Evolutionary conservation across 495 filamentous ascomycete species (phyloP).

Genomic region (Talaromyces proteolyticus): DNA sequence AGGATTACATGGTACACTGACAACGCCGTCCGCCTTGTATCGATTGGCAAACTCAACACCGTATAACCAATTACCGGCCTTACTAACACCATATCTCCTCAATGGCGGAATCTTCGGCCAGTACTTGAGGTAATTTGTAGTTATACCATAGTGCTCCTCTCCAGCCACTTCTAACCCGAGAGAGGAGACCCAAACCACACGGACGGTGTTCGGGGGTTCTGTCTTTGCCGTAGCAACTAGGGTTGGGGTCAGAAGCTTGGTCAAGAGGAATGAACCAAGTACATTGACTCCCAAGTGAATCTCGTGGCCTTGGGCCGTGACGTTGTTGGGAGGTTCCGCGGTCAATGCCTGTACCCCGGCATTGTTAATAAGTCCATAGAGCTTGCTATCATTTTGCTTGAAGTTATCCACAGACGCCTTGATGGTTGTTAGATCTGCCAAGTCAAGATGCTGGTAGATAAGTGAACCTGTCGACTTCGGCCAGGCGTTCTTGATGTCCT

Average conservation of each 20-base stretch:
- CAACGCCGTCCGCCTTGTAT: background rate
- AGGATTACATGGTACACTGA: background rate
- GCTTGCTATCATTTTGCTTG: conserved; percentile 18
- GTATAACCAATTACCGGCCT: conserved; percentile 27
- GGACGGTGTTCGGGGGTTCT: background rate
- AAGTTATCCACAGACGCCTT: conserved; percentile 22
- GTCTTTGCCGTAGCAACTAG: conserved; percentile 25
- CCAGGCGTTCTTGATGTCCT: conserved; percentile 2
- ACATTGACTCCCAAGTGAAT: conserved; percentile 34
- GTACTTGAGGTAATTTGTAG: conserved; percentile 17
- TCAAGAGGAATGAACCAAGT: conserved; percentile 33
- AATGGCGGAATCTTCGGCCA: conserved; percentile 9
- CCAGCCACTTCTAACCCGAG: conserved; percentile 20
- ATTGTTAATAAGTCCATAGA: conserved; percentile 34
- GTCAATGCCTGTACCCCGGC: conserved; percentile 24
- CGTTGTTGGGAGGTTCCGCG: conserved; percentile 13
- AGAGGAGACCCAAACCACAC: conserved; percentile 35
- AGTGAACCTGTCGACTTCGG: conserved; percentile 21
- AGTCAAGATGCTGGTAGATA: conserved; percentile 22
- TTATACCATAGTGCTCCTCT: background rate
- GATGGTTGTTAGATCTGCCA: conserved; percentile 24
- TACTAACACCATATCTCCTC: conserved; percentile 26
- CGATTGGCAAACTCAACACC: conserved; percentile 14
- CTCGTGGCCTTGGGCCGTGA: conserved; percentile 36
- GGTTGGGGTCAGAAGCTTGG: conserved; percentile 31